Percentiles rank a stretch among this genome's conserved stretches.
Evolutionary conservation across 768 basidiomycete genomes (phyloP).

Genomic region (Dentipellis fragilis): DNA sequence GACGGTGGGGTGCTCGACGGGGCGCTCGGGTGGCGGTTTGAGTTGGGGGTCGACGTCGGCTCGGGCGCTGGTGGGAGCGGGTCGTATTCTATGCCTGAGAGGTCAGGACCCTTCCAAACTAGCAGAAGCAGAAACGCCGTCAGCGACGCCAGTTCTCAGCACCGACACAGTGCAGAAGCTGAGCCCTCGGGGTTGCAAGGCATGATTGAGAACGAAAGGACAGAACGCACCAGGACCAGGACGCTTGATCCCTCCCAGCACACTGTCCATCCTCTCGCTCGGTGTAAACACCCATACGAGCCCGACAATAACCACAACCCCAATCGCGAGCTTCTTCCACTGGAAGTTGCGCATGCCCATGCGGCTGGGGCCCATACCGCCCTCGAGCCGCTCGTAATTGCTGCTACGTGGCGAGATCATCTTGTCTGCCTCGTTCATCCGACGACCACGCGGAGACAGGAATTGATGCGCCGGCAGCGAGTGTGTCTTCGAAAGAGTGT

Average conservation of each 20-base stretch:
- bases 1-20: neutral
- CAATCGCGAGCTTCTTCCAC: constrained; percentile 65
- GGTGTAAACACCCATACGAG: constrained; percentile 65
- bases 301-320: constrained; percentile 42
- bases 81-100: neutral
- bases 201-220: neutral
- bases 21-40: neutral
- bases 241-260: constrained; percentile 15
- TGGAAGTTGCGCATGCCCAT: constrained; percentile 20
- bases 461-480: neutral
- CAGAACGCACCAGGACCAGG: constrained; percentile 15
- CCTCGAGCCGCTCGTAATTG: constrained; percentile 53
- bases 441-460: neutral
- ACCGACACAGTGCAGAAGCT: too few species aligned
- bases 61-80: neutral
- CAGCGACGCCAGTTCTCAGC: neutral
- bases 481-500: neutral
- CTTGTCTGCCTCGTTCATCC: neutral
- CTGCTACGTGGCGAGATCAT: constrained; percentile 29
- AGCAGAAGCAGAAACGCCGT: neutral
- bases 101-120: constrained; percentile 1
- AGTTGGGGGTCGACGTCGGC: constrained; percentile 1
- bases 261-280: constrained; percentile 16
- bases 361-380: constrained; percentile 44
- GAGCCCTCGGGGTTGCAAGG: neutral